Base-by-base conservation (phyloP, 2,329 filamentous ascomycete species). In the Calycina herbarum region DNA sequence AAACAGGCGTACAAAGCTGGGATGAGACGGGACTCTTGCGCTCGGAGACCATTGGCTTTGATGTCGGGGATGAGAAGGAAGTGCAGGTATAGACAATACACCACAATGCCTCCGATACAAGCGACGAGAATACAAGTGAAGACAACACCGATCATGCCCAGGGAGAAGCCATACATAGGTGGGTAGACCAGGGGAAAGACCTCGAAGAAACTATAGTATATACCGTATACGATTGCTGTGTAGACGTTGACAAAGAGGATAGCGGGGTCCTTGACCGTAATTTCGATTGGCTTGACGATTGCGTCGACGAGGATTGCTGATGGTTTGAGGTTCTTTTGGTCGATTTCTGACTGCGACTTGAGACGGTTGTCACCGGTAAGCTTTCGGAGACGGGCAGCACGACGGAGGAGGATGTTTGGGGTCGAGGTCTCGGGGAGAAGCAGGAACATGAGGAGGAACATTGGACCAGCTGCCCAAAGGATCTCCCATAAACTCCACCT, bases 401-500 rank as follows among this genome's bases (percentile, higher is more conserved):
- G 86, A 29, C 82, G 84, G 58, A 86, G 80, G 2, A 90, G 82
- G 71, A 91, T 87, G 66, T 82, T 89, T 7, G 81, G 77, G 0
- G 82, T 76, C 63, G 79, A 84, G 0, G 89, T 91, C 78, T 91
- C 88, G 0, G 89, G 89, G 29, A 91, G 82, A 68, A 86, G 81
- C 68, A 88, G 72, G 72, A 89, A 82, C 82, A 90, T 84, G 61
- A 83, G 63, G n/a, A 89, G 68, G 69, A 89, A 83, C 56, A 88
- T 74, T 0, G 87, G 87, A 0, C 79, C 82, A 0, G 85, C 80
- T 20, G 84, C 80, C 86, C 86, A 89, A 64, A 90, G 78, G 64
- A 89, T 84, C 72, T 89, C 85, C 80, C 84, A 87, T 11, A 87
- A 78, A 0, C 84, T 84, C 87, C 86, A 90, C n/a, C 86, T 80